phyloP scores from a whole-genome alignment of 1,284 basidiomycete genomes.

The Tranzscheliella williamsii region DNA sequence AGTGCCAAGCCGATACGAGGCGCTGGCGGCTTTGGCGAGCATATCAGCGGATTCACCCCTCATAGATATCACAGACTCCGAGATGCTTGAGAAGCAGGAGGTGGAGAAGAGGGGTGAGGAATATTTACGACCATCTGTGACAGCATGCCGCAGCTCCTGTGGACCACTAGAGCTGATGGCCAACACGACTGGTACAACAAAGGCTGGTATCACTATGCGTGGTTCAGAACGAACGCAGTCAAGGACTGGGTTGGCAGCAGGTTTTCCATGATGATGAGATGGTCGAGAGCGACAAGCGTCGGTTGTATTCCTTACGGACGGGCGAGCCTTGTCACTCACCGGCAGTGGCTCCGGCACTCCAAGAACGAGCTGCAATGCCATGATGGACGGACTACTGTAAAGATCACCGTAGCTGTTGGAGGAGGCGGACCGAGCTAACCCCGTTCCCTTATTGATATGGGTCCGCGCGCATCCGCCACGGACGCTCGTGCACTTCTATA shows the following conservation, averaged over 20 bases:
- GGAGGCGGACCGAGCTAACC: no score
- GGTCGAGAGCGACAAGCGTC: slow-evolving; percentile 46
- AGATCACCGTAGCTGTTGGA: no score
- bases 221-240: slow-evolving; percentile 42
- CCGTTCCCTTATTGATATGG: no score
- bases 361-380: no score
- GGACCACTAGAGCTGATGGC: slow-evolving; percentile 58
- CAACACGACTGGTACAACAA: slow-evolving; percentile 53
- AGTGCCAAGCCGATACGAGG: slow-evolving; percentile 49
- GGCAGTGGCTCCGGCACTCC: no score
- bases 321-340: slow-evolving; percentile 61
- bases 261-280: slow-evolving; percentile 61
- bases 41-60: slow-evolving; percentile 51
- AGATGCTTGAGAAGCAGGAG: slow-evolving; percentile 12
- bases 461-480: no score
- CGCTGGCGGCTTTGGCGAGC: slow-evolving; percentile 45
- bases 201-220: slow-evolving; percentile 60
- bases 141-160: slow-evolving; percentile 59
- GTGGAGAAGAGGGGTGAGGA: slow-evolving; percentile 45
- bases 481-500: no score
- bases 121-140: slow-evolving; percentile 54
- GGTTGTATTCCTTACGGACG: slow-evolving; percentile 59
- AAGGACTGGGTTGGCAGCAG: slow-evolving; percentile 59
- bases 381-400: no score
- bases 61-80: slow-evolving; percentile 40